Evolutionary conservation across 331 rosid genomes (phyloP).

Genomic region (Cydonia oblonga): DNA sequence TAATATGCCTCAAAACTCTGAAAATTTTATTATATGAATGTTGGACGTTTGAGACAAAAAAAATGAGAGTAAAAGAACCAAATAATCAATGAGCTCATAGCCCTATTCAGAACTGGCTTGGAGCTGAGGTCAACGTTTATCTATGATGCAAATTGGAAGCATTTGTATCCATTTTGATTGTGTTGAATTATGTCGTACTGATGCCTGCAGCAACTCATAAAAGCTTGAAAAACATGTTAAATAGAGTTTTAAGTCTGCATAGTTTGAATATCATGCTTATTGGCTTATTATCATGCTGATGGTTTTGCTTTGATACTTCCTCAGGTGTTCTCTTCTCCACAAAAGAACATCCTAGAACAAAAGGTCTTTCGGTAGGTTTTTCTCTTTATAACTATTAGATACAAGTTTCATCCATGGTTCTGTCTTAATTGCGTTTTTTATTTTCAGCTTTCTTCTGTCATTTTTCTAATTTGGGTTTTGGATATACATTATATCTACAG

Average conservation of each 20-base stretch:
- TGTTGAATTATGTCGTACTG: background rate
- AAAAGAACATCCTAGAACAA: conserved; percentile 84
- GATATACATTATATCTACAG: conserved; percentile 26
- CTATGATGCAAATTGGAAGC: background rate
- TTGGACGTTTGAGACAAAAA: background rate
- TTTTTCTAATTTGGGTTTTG: conserved; percentile 13
- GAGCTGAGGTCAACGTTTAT: background rate
- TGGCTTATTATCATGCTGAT: background rate
- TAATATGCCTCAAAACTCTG: background rate
- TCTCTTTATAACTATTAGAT: conserved; percentile 4
- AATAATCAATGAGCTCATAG: background rate
- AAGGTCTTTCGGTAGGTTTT: conserved; percentile 74
- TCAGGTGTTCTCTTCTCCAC: conserved; percentile 89
- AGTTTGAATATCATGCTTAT: background rate
- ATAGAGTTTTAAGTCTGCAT: background rate
- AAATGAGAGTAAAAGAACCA: background rate
- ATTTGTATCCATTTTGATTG: too few species aligned
- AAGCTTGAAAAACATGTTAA: background rate
- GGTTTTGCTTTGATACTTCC: conserved; percentile 19
- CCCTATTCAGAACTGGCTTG: background rate
- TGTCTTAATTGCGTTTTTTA: background rate
- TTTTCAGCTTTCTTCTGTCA: conserved; percentile 5
- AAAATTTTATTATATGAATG: background rate
- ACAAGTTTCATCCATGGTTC: background rate
- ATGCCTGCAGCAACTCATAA: background rate